phyloP scores from a whole-genome alignment of 495 filamentous ascomycete genomes.

The Oidiodendron maius region DNA sequence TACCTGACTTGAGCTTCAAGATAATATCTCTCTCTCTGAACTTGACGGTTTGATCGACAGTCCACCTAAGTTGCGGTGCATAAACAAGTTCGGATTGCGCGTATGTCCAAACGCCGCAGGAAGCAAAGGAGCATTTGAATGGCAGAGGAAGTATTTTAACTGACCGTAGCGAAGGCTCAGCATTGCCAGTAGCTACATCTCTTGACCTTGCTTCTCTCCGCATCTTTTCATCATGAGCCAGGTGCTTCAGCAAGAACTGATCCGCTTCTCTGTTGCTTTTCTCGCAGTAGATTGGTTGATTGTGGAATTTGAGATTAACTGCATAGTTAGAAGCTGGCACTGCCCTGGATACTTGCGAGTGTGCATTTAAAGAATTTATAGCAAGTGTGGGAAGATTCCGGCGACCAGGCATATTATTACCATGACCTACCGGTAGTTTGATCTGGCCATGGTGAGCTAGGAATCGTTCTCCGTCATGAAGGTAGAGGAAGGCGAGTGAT shows the following conservation, averaged over 20 bases:
- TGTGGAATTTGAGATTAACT: slow-evolving; percentile 32
- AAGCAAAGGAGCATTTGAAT: slow-evolving; percentile 28
- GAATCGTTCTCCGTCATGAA: slow-evolving; percentile 27
- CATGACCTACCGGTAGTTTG: neutral
- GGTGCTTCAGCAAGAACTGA: slow-evolving; percentile 28
- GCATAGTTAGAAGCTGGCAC: neutral
- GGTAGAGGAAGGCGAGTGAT: slow-evolving; percentile 30
- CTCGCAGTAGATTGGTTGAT: slow-evolving; percentile 32
- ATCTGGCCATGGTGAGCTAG: slow-evolving; percentile 26
- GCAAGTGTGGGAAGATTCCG: neutral
- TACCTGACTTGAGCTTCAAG: slow-evolving; percentile 15
- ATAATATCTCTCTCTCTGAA: slow-evolving; percentile 38
- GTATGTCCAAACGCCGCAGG: slow-evolving; percentile 48
- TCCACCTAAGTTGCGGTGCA: slow-evolving; percentile 35
- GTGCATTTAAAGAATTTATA: neutral
- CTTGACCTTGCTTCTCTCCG: neutral
- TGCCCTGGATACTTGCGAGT: neutral
- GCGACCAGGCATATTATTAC: slow-evolving; percentile 1
- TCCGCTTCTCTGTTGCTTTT: slow-evolving; percentile 34
- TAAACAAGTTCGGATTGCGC: slow-evolving; percentile 33
- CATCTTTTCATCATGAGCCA: slow-evolving; percentile 33
- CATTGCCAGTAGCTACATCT: neutral
- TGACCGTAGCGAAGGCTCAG: neutral
- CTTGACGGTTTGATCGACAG: slow-evolving; percentile 26
- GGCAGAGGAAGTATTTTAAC: slow-evolving; percentile 13